A percentile compares a stretch with the other conserved stretches of the same genome.
Conservation (phyloP, 2,329 filamentous ascomycete species). For the Hymenoscyphus linearis region DNA sequence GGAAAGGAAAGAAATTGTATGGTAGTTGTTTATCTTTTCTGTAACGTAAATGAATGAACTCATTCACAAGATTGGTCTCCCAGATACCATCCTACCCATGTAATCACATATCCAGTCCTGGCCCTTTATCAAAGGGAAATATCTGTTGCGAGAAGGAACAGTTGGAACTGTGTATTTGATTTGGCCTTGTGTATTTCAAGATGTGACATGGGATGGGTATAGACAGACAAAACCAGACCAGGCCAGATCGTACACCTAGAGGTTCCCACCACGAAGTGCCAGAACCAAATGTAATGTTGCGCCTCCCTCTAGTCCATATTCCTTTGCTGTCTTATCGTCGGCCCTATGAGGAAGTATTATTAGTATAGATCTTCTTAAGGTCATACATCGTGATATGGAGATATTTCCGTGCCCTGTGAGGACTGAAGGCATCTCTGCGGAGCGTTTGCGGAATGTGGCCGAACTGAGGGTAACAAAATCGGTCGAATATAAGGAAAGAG, state of each 20-base stretch:
- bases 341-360: constrained; percentile 51
- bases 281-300: constrained; percentile 94
- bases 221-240: background rate
- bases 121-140: too few relatives aligned
- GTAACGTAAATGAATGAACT: background rate
- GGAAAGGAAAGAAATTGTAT: background rate
- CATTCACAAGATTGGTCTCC: background rate
- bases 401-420: background rate
- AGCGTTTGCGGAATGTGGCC: background rate
- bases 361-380: background rate
- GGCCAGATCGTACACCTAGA: background rate
- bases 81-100: background rate
- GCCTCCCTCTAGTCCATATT: constrained; percentile 87
- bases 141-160: background rate
- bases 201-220: background rate
- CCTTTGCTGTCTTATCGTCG: constrained; percentile 87
- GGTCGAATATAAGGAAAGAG: background rate
- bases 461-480: background rate
- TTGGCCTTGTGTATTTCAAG: background rate
- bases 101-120: too few relatives aligned
- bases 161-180: background rate
- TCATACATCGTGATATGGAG: background rate
- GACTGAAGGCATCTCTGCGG: too few relatives aligned
- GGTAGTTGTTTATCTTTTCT: background rate
- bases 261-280: constrained; percentile 73